phyloP scores from a whole-genome alignment of 345 rosid species.

The Tarenaya hassleriana region DNA sequence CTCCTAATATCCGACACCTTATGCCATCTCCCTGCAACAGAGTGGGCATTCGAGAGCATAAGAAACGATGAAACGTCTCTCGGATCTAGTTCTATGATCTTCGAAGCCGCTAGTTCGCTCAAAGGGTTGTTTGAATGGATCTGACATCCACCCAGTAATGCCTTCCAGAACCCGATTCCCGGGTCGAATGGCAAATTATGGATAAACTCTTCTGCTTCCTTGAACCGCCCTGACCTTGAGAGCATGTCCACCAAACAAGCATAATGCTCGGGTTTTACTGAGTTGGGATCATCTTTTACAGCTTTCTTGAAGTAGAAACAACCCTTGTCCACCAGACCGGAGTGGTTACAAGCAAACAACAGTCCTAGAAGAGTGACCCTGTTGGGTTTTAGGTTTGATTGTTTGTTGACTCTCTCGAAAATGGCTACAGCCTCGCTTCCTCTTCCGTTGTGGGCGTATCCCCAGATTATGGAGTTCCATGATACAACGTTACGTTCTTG shows the following conservation, averaged over 20 bases:
- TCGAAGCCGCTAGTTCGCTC: constrained; percentile 46
- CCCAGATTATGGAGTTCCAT: constrained; percentile 76
- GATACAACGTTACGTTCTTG: constrained; percentile 40
- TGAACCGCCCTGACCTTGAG: constrained; percentile 54
- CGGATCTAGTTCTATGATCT: constrained; percentile 59
- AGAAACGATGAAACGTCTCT: constrained; percentile 67
- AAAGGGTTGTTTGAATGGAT: constrained; percentile 52
- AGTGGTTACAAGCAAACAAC: constrained; percentile 72
- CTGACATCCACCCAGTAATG: constrained; percentile 78
- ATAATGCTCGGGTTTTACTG: constrained; percentile 57
- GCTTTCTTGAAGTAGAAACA: constrained; percentile 49
- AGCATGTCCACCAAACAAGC: constrained; percentile 83
- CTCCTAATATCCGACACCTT: constrained; percentile 43
- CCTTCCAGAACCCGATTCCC: constrained; percentile 87
- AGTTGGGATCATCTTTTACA: constrained; percentile 26
- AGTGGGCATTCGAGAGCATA: constrained; percentile 77
- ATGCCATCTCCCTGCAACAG: constrained; percentile 61
- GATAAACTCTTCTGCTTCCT: constrained; percentile 52
- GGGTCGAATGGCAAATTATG: constrained; percentile 54
- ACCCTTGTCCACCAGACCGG: constrained; percentile 64
- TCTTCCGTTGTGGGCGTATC: constrained; percentile 72
- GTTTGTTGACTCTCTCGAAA: constrained; percentile 40
- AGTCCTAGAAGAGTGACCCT: constrained; percentile 59
- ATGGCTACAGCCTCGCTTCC: constrained; percentile 57
- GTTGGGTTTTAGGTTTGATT: constrained; percentile 44